Percentiles rank a stretch among this genome's conserved stretches.
These are phyloP conservation scores for Scleroderma citrinum DNA, from an alignment of 768 basidiomycete species.

Conservation along the genomic window DNA sequence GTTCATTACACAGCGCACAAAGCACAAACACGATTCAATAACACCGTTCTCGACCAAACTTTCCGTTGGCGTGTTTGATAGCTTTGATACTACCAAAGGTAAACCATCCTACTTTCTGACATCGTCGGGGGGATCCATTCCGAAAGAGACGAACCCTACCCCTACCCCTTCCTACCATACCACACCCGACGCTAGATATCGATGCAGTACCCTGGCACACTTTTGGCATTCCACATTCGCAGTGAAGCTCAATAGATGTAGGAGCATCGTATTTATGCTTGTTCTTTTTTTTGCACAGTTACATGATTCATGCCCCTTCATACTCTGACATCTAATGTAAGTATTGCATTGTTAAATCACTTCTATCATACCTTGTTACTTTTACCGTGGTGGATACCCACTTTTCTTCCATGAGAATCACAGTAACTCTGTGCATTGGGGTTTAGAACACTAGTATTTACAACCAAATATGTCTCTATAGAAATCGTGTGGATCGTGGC, in stretches of 20 bases:
- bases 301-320: too few relatives aligned
- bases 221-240: slow-evolving; percentile 9
- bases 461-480: too few relatives aligned
- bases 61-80: slow-evolving; percentile 35
- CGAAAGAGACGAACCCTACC: slow-evolving; percentile 21
- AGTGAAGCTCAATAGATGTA: slow-evolving; percentile 10
- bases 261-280: slow-evolving; percentile 3
- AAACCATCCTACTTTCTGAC: slow-evolving; percentile 21
- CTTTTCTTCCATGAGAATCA: slow-evolving; percentile 9
- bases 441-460: not conserved
- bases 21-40: slow-evolving; percentile 44
- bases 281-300: too few relatives aligned
- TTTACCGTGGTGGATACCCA: slow-evolving; percentile 16
- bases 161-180: slow-evolving; percentile 17
- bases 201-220: slow-evolving; percentile 19
- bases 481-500: too few relatives aligned
- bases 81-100: slow-evolving; percentile 25
- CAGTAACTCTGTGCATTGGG: slow-evolving; percentile 19
- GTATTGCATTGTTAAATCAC: slow-evolving; percentile 25
- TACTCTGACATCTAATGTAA: too few relatives aligned
- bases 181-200: slow-evolving; percentile 11
- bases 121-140: slow-evolving; percentile 13
- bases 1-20: slow-evolving; percentile 38
- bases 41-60: slow-evolving; percentile 41
- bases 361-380: not conserved